A percentile compares a stretch with the other conserved stretches of the same genome.
Conservation (phyloP, 352 stramenopile genomes). For the Pythium folliculosum region DNA sequence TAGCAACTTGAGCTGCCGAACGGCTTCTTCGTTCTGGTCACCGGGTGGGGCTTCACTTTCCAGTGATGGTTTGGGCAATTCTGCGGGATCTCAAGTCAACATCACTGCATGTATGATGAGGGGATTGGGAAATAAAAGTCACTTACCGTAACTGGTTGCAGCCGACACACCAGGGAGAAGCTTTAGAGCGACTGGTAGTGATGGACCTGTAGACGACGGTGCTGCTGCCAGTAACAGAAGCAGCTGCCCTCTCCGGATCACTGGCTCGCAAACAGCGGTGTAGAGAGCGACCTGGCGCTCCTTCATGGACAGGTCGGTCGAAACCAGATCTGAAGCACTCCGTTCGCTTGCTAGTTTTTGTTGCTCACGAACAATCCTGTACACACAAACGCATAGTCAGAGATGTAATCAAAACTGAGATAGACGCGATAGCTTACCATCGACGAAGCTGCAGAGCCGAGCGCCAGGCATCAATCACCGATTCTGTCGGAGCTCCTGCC, state of each 20-base stretch:
- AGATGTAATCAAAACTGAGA: background rate
- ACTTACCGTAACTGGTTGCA: constrained; percentile 51
- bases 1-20: constrained; percentile 60
- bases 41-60: constrained; percentile 8
- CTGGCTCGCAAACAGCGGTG: constrained; percentile 75
- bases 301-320: constrained; percentile 32
- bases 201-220: constrained; percentile 4
- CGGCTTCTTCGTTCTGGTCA: constrained; percentile 40
- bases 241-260: constrained; percentile 70
- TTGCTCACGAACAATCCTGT: constrained; percentile 86
- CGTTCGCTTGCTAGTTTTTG: constrained; percentile 69
- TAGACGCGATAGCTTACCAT: constrained; percentile 45
- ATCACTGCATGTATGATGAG: background rate
- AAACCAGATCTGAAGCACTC: background rate
- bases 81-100: background rate
- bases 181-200: constrained; percentile 44
- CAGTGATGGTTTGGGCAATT: constrained; percentile 7
- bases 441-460: constrained; percentile 77
- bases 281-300: constrained; percentile 76
- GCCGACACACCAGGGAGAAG: constrained; percentile 74
- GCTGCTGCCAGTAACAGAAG: constrained; percentile 64
- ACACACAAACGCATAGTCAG: background rate
- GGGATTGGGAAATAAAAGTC: too few species aligned
- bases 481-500: constrained; percentile 61
- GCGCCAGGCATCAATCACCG: constrained; percentile 72